Conservation (phyloP, 2,329 filamentous ascomycete species). For the Berkeleyomyces rouxiae region DNA sequence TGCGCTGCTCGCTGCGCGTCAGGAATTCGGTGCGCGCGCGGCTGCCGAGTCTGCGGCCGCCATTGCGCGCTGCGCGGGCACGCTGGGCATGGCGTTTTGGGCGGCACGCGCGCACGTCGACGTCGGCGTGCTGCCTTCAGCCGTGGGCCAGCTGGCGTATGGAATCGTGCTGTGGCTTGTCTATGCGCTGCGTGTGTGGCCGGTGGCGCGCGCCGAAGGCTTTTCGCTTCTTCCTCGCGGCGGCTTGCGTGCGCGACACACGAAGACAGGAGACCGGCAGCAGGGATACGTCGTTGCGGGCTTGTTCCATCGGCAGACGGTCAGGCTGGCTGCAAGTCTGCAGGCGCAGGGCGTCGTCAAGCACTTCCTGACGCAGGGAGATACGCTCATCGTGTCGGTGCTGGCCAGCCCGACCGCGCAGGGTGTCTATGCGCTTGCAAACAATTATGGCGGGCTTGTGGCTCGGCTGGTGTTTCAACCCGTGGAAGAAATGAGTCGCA, state of each 20-base stretch:
- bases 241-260: background rate
- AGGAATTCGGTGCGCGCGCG: constrained; percentile 66
- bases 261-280: constrained; percentile 3
- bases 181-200: constrained; percentile 47
- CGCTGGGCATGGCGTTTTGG: constrained; percentile 54
- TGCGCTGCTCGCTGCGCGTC: constrained; percentile 65
- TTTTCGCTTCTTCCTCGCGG: constrained; percentile 50
- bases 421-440: constrained; percentile 80
- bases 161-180: constrained; percentile 49
- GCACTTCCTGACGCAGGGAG: constrained; percentile 84
- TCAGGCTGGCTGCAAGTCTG: constrained; percentile 62
- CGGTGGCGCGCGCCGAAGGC: constrained; percentile 35
- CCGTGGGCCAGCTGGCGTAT: constrained; percentile 69
- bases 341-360: constrained; percentile 82
- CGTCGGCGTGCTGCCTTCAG: constrained; percentile 73
- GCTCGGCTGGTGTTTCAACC: constrained; percentile 87
- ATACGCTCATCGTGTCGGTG: constrained; percentile 70
- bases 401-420: constrained; percentile 66
- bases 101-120: constrained; percentile 34
- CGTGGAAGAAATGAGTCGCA: constrained; percentile 82
- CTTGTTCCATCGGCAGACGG: constrained; percentile 52
- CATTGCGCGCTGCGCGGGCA: constrained; percentile 56
- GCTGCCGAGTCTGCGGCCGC: constrained; percentile 71
- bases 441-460: constrained; percentile 82
- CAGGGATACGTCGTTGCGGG: constrained; percentile 28